Percentiles rank a stretch among this genome's conserved stretches.
phyloP scores from a whole-genome alignment of 2,329 filamentous ascomycete species.

The Claviceps capensis region DNA sequence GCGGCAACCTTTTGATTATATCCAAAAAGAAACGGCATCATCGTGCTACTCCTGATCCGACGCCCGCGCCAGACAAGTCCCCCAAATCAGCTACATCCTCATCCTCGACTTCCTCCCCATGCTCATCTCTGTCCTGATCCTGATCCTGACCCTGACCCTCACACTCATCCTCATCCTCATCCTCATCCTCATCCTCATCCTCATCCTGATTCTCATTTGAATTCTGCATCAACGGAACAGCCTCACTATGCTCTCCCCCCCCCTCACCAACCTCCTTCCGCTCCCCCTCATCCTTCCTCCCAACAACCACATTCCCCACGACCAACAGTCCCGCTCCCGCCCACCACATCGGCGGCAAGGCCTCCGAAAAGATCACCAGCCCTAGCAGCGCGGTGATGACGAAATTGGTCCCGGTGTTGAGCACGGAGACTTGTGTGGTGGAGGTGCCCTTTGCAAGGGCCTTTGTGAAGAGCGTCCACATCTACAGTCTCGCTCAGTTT shows the following conservation, averaged over 20 bases:
- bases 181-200: conserved; percentile 8
- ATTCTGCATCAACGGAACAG: conserved; percentile 14
- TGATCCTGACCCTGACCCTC: conserved; percentile 14
- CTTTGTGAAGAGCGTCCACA: conserved; percentile 75
- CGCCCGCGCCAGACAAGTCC: conserved; percentile 9
- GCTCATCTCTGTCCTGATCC: conserved; percentile 7
- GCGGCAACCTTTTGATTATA: not conserved
- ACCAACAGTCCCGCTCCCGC: conserved; percentile 58
- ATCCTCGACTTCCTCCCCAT: conserved; percentile 8
- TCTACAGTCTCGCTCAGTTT: conserved; percentile 23
- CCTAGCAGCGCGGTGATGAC: conserved; percentile 64
- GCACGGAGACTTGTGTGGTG: conserved; percentile 66
- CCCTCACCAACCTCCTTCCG: not conserved
- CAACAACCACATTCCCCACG: conserved; percentile 66
- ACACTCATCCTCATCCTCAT: conserved; percentile 11
- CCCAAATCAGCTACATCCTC: conserved; percentile 24
- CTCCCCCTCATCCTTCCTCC: conserved; percentile 45
- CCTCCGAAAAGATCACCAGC: conserved; percentile 55
- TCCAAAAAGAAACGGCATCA: not conserved
- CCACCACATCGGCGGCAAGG: conserved; percentile 63
- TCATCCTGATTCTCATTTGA: conserved; percentile 5
- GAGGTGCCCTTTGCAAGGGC: conserved; percentile 62
- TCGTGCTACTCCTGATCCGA: not conserved
- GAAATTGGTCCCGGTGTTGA: conserved; percentile 75
- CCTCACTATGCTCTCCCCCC: conserved; percentile 12